Evolutionary conservation across 2,329 filamentous ascomycete genomes (phyloP), one percentile per base, ranked within the genome.

Genomic region (Hypoxylon sp.): DNA sequence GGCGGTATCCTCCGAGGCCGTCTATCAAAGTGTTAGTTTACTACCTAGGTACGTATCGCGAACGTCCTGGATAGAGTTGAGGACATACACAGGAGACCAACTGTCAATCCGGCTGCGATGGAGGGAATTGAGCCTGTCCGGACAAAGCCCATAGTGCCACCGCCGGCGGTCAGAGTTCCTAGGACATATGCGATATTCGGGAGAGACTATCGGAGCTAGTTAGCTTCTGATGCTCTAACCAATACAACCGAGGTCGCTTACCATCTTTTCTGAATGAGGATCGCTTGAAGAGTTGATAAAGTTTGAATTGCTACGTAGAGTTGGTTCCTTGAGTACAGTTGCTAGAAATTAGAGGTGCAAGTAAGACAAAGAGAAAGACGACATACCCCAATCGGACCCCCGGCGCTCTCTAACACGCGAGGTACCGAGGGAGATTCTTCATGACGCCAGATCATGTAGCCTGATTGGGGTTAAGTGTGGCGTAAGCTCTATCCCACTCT

Each of bases 61-160:
- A 57, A 24, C 7, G 17, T 32, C 19, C 51, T 8, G 28, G 11
- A 30, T 34, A 34, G 30, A 50, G 34, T 30, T 39, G 6, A 51
- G 30, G 49, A 61, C 34, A 78, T 80, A 87, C 85, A 88, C 17
- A 88, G 76, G 13, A 84, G 70, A 51, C 95, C 95, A 69, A 99
- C 93, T 32, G 90, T 89, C 70, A 92, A 83, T 54, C 95, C 95
- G 13, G 95, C 95, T 11, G 87, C 88, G 70, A 98, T 85, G 11
- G 93, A 97, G 37, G 94, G 94, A 51, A 97, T 77, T 22, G 94
- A 98, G 62, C 92, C 87, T 0, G 94, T 95, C 76, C 90, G 89
- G 46, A 90, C 83, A 79, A 93, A 99, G 75, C 95, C 95, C 75
- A 91, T 91, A 63, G 92, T 90, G 68, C 95, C 95, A 72, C 95